Percentiles rank a stretch among this genome's conserved stretches.
Conservation (phyloP, 176 grass and related monocot genomes). For the Puya raimondii region DNA sequence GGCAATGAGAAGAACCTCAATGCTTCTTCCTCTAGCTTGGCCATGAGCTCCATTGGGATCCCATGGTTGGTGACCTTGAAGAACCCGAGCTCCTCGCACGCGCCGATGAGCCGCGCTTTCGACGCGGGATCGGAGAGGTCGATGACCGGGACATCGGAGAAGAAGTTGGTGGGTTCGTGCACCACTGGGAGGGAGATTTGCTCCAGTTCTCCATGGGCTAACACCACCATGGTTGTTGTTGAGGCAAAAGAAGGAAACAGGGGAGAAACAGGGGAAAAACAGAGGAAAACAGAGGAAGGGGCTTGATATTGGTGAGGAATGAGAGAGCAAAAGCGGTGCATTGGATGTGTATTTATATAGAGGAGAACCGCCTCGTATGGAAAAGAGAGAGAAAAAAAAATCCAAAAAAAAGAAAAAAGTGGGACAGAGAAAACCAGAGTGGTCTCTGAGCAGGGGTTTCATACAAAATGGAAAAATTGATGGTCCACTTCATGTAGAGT, state of each 20-base stretch:
- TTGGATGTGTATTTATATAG: neutral
- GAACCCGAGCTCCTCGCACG: conserved; percentile 72
- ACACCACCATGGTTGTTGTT: conserved; percentile 43
- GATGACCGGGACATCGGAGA: conserved; percentile 33
- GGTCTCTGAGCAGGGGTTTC: no score
- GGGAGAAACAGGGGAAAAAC: neutral
- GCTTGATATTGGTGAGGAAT: neutral
- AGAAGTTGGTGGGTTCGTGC: conserved; percentile 17
- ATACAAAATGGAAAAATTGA: no score
- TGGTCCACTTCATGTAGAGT: no score
- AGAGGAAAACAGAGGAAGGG: neutral
- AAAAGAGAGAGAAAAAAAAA: neutral
- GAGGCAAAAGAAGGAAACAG: conserved; percentile 6
- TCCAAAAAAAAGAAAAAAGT: neutral
- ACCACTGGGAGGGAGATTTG: conserved; percentile 44
- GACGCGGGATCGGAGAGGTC: conserved; percentile 39
- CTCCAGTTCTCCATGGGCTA: conserved; percentile 46
- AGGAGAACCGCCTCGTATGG: neutral
- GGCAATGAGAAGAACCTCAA: conserved; percentile 49
- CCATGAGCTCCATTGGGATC: conserved; percentile 43
- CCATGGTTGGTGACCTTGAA: conserved; percentile 78
- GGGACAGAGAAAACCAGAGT: neutral
- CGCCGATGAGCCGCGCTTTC: conserved; percentile 39
- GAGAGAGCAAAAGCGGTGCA: neutral
- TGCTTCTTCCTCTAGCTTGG: conserved; percentile 41